Conservation (phyloP, 2,329 filamentous ascomycete genomes). For the Exophiala sideris region DNA sequence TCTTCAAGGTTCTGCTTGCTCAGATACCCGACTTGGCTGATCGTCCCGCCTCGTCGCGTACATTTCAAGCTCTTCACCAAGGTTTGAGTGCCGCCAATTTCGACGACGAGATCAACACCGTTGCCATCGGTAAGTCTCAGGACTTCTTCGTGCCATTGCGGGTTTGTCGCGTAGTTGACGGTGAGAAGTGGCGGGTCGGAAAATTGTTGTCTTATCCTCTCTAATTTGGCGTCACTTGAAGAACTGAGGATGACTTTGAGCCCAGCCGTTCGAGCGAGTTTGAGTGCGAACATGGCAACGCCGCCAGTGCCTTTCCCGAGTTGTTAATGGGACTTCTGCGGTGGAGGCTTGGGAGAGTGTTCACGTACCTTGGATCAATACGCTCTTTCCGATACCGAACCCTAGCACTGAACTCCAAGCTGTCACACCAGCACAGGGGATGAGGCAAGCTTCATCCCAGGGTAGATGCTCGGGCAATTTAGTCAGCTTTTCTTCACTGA, state of each 20-base stretch:
- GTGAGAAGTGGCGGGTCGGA: constrained; percentile 27
- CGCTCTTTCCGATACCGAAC: constrained; percentile 37
- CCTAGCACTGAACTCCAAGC: constrained; percentile 47
- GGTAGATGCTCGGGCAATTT: constrained; percentile 39
- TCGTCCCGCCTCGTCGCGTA: constrained; percentile 40
- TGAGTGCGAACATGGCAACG: constrained; percentile 36
- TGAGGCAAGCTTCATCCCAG: constrained; percentile 36
- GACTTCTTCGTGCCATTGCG: constrained; percentile 36
- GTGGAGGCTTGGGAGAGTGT: too few species aligned
- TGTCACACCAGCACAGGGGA: constrained; percentile 46
- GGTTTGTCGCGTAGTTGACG: constrained; percentile 34
- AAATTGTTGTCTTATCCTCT: constrained; percentile 30
- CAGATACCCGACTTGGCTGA: constrained; percentile 46
- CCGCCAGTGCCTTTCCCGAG: constrained; percentile 44
- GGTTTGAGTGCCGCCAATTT: constrained; percentile 40
- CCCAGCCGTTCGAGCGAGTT: constrained; percentile 34
- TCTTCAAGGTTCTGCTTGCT: constrained; percentile 33
- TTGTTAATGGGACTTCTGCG: too few species aligned
- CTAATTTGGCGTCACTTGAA: constrained; percentile 37
- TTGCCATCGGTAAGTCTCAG: constrained; percentile 32
- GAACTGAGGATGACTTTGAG: constrained; percentile 39
- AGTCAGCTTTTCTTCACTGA: constrained; percentile 38
- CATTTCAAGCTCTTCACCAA: constrained; percentile 41
- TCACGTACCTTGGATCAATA: constrained; percentile 49
- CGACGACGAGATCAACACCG: constrained; percentile 39